These are phyloP conservation scores for Russula foetens DNA, from an alignment of 768 basidiomycete species.

Conservation along the genomic window DNA sequence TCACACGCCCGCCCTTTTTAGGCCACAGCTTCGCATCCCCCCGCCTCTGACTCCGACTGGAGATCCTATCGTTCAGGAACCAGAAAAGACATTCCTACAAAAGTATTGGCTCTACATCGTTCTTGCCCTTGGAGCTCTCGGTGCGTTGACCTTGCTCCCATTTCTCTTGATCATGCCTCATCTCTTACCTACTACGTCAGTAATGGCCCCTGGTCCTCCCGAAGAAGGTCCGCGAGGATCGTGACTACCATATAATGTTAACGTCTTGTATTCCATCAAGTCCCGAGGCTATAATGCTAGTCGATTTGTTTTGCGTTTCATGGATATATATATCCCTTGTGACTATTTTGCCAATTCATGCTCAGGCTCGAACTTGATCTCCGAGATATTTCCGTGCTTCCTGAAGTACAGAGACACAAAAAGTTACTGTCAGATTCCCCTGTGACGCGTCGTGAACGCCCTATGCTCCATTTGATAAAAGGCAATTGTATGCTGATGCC, in stretches of 20 bases:
- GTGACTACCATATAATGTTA: background rate
- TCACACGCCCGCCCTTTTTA: conserved; percentile 24
- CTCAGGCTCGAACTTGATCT: background rate
- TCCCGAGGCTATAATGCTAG: background rate
- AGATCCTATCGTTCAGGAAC: conserved; percentile 46
- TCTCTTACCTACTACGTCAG: background rate
- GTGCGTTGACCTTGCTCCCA: conserved; percentile 35
- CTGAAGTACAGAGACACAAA: background rate
- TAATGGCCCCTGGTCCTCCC: conserved; percentile 6
- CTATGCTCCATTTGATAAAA: background rate
- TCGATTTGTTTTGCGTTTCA: background rate
- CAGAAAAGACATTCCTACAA: conserved; percentile 74
- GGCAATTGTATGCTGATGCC: background rate
- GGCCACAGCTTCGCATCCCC: conserved; percentile 60
- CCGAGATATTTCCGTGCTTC: conserved; percentile 3
- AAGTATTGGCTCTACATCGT: conserved; percentile 89
- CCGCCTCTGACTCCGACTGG: conserved; percentile 62
- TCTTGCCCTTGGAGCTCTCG: conserved; percentile 45
- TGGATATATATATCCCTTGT: background rate
- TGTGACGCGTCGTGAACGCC: background rate
- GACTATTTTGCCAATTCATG: background rate
- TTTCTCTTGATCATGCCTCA: background rate
- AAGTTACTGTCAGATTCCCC: background rate
- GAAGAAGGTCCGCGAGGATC: conserved; percentile 8
- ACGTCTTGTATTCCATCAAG: background rate